Evolutionary conservation across 2,329 filamentous ascomycete genomes (phyloP), one percentile per base, ranked within the genome.

Genomic region (Cadophora sp.): DNA sequence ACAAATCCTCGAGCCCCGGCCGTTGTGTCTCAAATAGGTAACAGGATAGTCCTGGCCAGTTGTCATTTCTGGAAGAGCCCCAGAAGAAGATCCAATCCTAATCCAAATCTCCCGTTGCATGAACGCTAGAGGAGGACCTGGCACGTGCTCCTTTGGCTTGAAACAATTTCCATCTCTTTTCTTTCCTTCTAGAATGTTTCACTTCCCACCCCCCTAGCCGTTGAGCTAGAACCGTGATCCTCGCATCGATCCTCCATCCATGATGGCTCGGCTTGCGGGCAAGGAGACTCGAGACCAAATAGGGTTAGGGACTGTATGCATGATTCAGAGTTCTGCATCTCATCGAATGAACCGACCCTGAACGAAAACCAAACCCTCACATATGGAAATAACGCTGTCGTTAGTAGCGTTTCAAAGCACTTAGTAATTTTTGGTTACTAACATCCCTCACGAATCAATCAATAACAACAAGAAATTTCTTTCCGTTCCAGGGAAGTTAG

Each of bases 171-270:
- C 53, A 14, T 39, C 18, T 30, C 59, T 33, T 55, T 58, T 16
- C 50, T 55, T 65, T 11, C 16, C 39, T 69, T 69, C 65, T 65
- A 67, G 65, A 69, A 67, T 30, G 65, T 69, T 69, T 67, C 68
- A 63, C 14, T 1, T 55, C 56, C 33, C 20, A 39, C n/a, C 27
- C 41, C 20, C 20, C 7, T 13, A 48, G 33, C 30, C 33, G 13
- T 20, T 27, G 18, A 55, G n/a, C 61, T 20, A 43, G 18, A 60
- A 60, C 41, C 55, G 45, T 59, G 22, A 53, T 65, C 63, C 55
- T 36, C 58, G 41, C 58, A 60, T 33, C 41, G 24, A 30, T 60
- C 58, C 41, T n/a, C 18, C 6, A 51, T 16, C 50, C 18, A 30
- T 14, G 8, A 24, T 24, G 58, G 20, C 58, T 47, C 58, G 22